Percentiles rank a stretch among this genome's conserved stretches.
Evolutionary conservation across 176 grass and related monocot genomes (phyloP).

Genomic region (Aegilops longissima): DNA sequence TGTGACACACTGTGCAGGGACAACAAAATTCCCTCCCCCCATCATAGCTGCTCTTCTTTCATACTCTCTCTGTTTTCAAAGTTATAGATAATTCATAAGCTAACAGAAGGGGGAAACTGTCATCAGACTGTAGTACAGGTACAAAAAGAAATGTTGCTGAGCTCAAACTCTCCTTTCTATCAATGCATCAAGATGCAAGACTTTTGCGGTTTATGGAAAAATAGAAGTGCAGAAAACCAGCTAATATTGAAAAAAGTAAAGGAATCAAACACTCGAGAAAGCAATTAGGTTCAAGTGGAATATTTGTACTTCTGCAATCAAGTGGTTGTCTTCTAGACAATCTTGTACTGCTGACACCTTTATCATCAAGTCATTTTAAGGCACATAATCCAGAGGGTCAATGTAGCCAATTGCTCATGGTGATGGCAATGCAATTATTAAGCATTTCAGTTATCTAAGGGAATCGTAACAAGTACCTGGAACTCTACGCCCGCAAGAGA

Average conservation of each 20-base stretch:
- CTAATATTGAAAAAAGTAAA: not conserved
- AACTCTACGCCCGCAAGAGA: conserved; percentile 94
- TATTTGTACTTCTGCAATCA: not conserved
- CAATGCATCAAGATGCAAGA: no score
- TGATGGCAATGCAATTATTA: conserved; percentile 20
- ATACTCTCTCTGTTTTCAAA: conserved; percentile 70
- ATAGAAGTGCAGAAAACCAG: not conserved
- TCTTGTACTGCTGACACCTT: not conserved
- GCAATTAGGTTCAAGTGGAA: not conserved
- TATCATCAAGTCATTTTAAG: not conserved
- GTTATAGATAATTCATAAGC: conserved; percentile 16
- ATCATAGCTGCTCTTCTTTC: conserved; percentile 87
- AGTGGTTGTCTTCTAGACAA: not conserved
- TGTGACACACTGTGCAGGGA: conserved; percentile 82
- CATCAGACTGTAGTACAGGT: not conserved
- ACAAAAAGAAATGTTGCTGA: not conserved
- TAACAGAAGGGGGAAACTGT: not conserved
- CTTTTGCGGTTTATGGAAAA: no score
- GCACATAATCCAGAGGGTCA: conserved; percentile 9
- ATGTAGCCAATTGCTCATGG: not conserved
- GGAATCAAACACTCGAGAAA: not conserved
- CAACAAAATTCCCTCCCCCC: conserved; percentile 94
- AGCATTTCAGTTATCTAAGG: conserved; percentile 10
- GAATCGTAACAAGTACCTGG: conserved; percentile 58
- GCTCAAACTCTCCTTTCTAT: not conserved